These are phyloP conservation scores for Ustulina deusta DNA, from an alignment of 2,329 filamentous ascomycete genomes.

Conservation along the genomic window DNA sequence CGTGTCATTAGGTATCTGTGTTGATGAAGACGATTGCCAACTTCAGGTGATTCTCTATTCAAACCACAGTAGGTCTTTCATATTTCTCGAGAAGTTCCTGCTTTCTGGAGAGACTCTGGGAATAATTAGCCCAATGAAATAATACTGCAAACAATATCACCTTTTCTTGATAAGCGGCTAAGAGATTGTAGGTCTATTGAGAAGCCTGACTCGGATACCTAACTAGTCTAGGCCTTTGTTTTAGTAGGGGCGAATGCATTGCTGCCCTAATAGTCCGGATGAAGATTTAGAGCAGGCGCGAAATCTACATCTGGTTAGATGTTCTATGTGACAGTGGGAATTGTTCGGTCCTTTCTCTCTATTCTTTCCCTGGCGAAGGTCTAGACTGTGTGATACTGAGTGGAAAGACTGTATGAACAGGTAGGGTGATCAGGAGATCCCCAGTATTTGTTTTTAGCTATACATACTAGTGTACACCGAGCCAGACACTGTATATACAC, in stretches of 20 bases:
- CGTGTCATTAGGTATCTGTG: slow-evolving; percentile 49
- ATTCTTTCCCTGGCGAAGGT: neutral
- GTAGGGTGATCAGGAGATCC: neutral
- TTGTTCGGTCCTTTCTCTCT: neutral
- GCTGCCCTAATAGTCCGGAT: neutral
- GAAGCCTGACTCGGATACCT: slow-evolving; percentile 66
- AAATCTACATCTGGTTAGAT: neutral
- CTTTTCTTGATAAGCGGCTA: slow-evolving; percentile 59
- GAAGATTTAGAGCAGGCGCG: neutral
- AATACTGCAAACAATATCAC: slow-evolving; percentile 42
- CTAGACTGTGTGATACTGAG: slow-evolving; percentile 1
- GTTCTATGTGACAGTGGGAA: slow-evolving; percentile 15
- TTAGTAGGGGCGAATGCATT: neutral
- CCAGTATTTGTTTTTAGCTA: slow-evolving; percentile 8
- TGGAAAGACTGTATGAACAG: neutral
- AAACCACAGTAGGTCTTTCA: neutral
- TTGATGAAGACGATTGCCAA: neutral
- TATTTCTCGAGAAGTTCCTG: slow-evolving; percentile 67
- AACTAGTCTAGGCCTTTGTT: slow-evolving; percentile 64
- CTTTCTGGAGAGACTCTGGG: slow-evolving; percentile 61
- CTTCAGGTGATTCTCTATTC: neutral
- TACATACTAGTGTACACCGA: neutral
- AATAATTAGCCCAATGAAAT: slow-evolving; percentile 66
- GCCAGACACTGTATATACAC: neutral
- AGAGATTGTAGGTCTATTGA: slow-evolving; percentile 66